phyloP scores from a whole-genome alignment of 2,329 filamentous ascomycete species.

The Colletotrichum sp. region DNA sequence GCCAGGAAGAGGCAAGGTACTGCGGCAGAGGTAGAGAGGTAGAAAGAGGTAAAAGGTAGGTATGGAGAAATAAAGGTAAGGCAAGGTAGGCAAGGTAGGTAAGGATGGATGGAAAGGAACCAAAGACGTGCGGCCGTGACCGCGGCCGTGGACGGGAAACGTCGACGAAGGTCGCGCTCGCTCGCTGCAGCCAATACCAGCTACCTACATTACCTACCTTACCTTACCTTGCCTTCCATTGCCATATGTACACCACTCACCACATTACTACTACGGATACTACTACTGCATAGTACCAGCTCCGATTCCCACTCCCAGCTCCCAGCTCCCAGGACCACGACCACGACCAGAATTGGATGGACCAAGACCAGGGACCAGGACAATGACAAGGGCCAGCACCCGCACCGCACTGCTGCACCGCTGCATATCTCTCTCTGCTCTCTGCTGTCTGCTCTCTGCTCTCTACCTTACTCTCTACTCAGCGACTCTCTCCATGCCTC shows the following conservation, averaged over 20 bases:
- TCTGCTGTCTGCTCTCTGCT: background rate
- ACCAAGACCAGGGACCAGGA: background rate
- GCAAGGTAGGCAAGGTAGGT: background rate
- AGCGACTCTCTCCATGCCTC: background rate
- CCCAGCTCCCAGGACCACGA: background rate
- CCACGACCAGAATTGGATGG: background rate
- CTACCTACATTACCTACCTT: background rate
- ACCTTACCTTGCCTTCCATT: background rate
- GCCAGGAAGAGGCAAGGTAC: background rate
- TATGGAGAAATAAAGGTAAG: background rate
- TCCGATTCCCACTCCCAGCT: background rate
- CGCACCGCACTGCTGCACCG: background rate
- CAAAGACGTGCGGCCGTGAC: background rate
- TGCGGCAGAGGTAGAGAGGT: background rate
- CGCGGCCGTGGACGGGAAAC: slow-evolving; percentile 10
- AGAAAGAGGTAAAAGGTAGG: background rate
- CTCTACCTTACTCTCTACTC: background rate
- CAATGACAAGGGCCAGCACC: background rate
- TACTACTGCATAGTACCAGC: background rate
- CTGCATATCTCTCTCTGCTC: background rate
- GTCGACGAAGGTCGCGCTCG: slow-evolving; percentile 13
- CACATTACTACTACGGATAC: background rate
- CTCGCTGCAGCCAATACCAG: background rate
- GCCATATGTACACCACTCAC: background rate
- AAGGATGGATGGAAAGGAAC: background rate